Evolutionary conservation across 345 rosid species (phyloP).

Genomic region (Eucalyptus regnans): DNA sequence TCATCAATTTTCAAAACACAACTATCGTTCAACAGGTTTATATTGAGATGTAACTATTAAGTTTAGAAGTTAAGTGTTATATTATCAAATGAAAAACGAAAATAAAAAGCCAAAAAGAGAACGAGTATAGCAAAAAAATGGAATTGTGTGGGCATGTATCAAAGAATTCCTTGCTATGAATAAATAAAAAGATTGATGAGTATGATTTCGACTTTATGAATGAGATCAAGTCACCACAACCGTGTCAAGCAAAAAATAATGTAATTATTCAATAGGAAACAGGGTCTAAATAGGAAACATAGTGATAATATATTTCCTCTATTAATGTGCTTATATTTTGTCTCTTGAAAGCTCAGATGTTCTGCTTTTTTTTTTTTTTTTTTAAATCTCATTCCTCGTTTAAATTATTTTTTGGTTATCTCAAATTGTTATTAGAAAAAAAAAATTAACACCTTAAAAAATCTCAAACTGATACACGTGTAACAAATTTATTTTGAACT

Average conservation of each 20-base stretch:
- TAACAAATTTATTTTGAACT: too few species aligned
- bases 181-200: neutral
- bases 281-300: neutral
- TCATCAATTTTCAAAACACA: neutral
- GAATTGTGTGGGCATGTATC: neutral
- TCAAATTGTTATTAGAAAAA: neutral
- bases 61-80: neutral
- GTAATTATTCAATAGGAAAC: neutral
- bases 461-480: fast-evolving
- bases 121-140: too few species aligned
- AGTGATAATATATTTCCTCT: neutral
- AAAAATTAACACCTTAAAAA: too few species aligned
- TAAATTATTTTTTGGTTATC: neutral
- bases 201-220: neutral
- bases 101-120: neutral
- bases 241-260: neutral
- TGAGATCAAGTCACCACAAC: neutral
- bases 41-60: neutral
- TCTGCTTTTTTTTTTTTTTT: neutral
- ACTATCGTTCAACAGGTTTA: neutral
- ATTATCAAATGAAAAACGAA: neutral
- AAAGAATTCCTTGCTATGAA: neutral
- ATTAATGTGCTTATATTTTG: neutral
- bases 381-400: neutral
- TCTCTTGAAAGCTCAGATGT: neutral